Base-by-base conservation (phyloP, 2,329 filamentous ascomycete genomes). In the Epichloe bromicola region DNA sequence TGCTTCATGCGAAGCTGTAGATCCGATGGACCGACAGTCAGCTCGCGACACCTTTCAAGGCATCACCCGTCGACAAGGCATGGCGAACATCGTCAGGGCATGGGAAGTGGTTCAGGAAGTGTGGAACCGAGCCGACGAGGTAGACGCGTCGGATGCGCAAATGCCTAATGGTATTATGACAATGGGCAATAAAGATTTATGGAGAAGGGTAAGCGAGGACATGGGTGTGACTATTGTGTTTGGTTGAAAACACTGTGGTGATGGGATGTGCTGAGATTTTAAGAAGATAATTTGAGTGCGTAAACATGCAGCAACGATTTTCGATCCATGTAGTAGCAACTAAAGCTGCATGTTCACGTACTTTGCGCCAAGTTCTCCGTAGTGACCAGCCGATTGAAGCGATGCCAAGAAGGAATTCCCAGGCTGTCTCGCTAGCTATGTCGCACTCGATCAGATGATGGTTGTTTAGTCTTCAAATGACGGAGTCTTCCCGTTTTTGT, bases 11-110 rank as follows among this genome's bases (percentile, higher is more conserved):
- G 80, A 84, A 61, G 80, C 79, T 0, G 65, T 69, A 8, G 68
- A 61, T 15, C 57, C 62, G 1, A 67, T 65, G 8, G 79, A 84
- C 59, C 67, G 79, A 15, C 67, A 67, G 5, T 63, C 78, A 17
- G 77, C 79, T 4, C 62, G 69, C 26, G 66, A 67, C 50, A 68
- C 76, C 0, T 83, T 83, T 57, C 61, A 64, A 4, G 74, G 73
- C 5, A 69, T 81, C 8, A 74, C 76, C 52, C 70, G 67, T 49
- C 66, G 79, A 17, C 81, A 83, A 61, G 79, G 80, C 19, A 83
- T 83, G 80, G 74, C 73, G 17, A 85, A 84, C 57, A 83, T 84
- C 52, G 72, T 73, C 54, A 70, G 78, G 54, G 75, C 79, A 3
- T 81, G 79, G 76, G 70, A 70, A 12, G 76, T 84, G 37, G 74